These are phyloP conservation scores for Melaleuca quinquenervia DNA, from an alignment of 345 rosid species.

Conservation along the genomic window DNA sequence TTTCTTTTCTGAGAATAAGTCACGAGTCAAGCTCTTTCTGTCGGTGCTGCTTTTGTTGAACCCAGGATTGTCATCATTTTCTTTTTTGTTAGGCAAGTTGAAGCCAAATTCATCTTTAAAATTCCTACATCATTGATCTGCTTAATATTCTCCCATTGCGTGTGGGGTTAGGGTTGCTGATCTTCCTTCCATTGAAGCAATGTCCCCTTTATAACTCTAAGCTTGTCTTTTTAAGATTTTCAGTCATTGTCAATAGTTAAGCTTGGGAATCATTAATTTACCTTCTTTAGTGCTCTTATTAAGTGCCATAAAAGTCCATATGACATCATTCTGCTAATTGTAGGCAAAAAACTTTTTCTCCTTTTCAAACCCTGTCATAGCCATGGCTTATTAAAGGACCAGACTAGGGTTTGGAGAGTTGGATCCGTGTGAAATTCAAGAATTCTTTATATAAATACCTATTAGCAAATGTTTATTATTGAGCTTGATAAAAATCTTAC, in stretches of 20 bases:
- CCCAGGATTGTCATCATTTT: not conserved
- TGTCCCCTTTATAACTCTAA: not conserved
- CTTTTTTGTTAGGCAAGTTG: not conserved
- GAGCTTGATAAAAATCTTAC: not conserved
- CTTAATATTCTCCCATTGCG: not conserved
- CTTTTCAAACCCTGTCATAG: not conserved
- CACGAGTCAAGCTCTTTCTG: not conserved
- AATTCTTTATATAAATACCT: not conserved
- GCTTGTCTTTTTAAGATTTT: not conserved
- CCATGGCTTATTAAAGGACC: not conserved
- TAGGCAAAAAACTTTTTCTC: not conserved
- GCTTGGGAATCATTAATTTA: not conserved
- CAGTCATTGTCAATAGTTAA: not conserved
- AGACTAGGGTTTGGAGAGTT: not conserved
- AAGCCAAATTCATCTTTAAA: not conserved
- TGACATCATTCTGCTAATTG: not conserved
- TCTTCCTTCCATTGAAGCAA: not conserved
- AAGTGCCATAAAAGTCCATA: not conserved
- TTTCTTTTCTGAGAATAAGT: not conserved
- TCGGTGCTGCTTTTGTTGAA: not conserved
- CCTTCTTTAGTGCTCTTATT: not conserved
- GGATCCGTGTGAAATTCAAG: not conserved
- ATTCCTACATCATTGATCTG: not conserved
- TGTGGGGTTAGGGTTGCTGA: not conserved
- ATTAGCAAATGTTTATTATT: not conserved